phyloP scores from a whole-genome alignment of 1,284 basidiomycete genomes.

The Cryptococcus neoformans region DNA sequence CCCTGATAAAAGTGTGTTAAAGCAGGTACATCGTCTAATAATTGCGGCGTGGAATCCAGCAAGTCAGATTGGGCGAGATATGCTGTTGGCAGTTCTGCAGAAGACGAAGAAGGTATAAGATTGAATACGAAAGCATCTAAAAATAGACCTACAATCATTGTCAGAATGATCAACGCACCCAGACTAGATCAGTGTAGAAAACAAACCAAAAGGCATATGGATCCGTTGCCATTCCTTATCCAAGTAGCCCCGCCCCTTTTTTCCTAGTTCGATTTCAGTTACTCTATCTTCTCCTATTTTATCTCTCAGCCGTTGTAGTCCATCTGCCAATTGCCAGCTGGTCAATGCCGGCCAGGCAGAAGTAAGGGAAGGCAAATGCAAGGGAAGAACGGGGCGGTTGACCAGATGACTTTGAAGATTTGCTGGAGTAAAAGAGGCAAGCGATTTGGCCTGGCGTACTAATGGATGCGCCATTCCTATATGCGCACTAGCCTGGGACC shows the following conservation, averaged over 20 bases:
- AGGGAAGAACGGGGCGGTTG: conserved; percentile 8
- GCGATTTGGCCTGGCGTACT: conserved; percentile 8
- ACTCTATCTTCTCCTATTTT: conserved; percentile 25
- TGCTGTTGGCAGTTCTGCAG: conserved; percentile 25
- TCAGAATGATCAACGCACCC: not conserved
- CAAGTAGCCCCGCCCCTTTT: conserved; percentile 36
- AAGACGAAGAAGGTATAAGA: conserved; percentile 26
- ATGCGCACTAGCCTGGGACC: too few species aligned
- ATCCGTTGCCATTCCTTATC: conserved; percentile 35
- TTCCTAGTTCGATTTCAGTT: conserved; percentile 42
- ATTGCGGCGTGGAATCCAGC: conserved; percentile 19
- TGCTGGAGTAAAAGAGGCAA: conserved; percentile 7
- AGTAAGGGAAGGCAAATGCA: conserved; percentile 25
- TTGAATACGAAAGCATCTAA: conserved; percentile 43
- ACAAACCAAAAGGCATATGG: conserved; percentile 36
- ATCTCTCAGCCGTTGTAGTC: conserved; percentile 12
- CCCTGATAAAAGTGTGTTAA: conserved; percentile 31
- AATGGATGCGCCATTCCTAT: not conserved
- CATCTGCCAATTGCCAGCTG: conserved; percentile 58
- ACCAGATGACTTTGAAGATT: conserved; percentile 27
- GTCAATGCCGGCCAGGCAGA: conserved; percentile 37
- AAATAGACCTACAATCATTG: conserved; percentile 31
- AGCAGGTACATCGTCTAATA: conserved; percentile 19
- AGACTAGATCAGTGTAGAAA: not conserved
- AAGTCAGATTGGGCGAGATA: conserved; percentile 45